Evolutionary conservation across 116 monocot genomes (phyloP).

Genomic region (Iris pallida): DNA sequence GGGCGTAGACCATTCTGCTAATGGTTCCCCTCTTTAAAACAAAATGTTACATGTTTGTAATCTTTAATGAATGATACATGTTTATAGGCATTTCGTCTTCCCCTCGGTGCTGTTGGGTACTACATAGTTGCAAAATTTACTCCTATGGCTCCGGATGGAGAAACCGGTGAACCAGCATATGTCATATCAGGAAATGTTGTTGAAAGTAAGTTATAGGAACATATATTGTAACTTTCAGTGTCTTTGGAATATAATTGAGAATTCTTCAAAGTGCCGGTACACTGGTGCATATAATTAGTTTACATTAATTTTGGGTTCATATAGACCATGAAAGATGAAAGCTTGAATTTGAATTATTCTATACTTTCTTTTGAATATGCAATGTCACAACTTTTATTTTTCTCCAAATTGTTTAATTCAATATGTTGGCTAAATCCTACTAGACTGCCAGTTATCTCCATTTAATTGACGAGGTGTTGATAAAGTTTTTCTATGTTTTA

Average conservation of each 20-base stretch:
- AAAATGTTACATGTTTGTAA: not conserved
- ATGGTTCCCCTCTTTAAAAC: not conserved
- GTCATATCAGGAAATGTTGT: constrained; percentile 63
- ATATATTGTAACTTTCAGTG: not conserved
- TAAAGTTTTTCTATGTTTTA: too few species aligned
- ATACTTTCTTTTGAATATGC: too few species aligned
- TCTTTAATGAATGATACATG: not conserved
- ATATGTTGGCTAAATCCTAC: too few species aligned
- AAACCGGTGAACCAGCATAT: constrained; percentile 86
- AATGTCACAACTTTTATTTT: too few species aligned
- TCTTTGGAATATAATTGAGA: not conserved
- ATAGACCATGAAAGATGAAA: too few species aligned
- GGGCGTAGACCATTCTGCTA: not conserved
- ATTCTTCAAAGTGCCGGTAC: not conserved
- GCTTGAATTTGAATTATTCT: too few species aligned
- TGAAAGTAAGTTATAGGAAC: constrained; percentile 65
- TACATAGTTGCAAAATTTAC: constrained; percentile 88
- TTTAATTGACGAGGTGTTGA: too few species aligned
- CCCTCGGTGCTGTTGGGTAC: constrained; percentile 81
- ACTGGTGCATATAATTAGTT: too few species aligned
- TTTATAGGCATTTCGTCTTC: constrained; percentile 78
- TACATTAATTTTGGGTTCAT: too few species aligned
- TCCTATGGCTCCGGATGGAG: constrained; percentile 93
- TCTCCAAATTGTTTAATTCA: too few species aligned
- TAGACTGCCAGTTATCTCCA: too few species aligned